Percentiles rank a stretch among this genome's conserved stretches.
Conservation (phyloP, 179 eudicot species). For the Patellifolia procumbens region DNA sequence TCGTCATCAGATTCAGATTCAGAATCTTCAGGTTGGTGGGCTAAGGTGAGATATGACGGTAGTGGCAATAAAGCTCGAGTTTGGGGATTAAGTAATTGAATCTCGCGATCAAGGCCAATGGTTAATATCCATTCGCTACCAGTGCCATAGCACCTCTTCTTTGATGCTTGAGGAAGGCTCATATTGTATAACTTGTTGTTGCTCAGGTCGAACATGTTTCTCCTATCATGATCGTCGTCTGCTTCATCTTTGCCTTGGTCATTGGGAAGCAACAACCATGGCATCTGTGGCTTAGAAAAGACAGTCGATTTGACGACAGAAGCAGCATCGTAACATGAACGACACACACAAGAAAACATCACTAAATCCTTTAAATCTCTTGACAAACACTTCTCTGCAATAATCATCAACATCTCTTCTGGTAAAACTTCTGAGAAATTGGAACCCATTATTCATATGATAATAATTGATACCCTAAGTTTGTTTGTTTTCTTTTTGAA, state of each 20-base stretch:
- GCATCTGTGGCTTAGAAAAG: no score
- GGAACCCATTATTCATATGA: no score
- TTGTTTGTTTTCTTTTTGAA: no score
- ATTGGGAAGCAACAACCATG: no score
- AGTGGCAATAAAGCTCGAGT: background rate
- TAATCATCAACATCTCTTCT: no score
- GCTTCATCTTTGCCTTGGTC: background rate
- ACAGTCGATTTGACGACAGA: no score
- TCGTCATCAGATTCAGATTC: background rate
- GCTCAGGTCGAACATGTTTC: conserved; percentile 13
- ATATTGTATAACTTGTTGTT: background rate
- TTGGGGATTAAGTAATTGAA: background rate
- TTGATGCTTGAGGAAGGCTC: background rate
- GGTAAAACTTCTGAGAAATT: no score
- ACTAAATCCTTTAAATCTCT: no score
- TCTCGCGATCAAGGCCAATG: background rate
- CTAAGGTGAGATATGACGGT: background rate
- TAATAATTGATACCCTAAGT: no score
- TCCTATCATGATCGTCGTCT: background rate
- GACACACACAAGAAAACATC: no score
- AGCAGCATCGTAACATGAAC: no score
- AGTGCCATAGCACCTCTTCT: conserved; percentile 3
- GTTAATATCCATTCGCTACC: conserved; percentile 15
- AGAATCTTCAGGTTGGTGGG: background rate
- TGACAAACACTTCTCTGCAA: no score